Percentiles rank a stretch among this genome's conserved stretches.
Evolutionary conservation across 2,329 filamentous ascomycete genomes (phyloP).

Genomic region (Colletotrichum limetticola): DNA sequence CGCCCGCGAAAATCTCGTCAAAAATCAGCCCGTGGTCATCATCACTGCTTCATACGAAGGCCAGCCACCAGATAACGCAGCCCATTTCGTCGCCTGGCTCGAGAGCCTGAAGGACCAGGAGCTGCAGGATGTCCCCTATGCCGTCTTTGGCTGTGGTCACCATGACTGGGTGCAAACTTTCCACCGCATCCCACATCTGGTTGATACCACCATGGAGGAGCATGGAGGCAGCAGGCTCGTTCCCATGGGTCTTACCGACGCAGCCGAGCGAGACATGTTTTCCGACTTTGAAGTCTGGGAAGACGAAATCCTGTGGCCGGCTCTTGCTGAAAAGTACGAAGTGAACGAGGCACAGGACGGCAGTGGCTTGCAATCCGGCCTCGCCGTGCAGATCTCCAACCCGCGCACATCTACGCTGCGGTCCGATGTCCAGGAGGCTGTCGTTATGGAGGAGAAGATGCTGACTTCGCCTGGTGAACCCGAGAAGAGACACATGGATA

Average conservation of each 20-base stretch:
- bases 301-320: slow-evolving; percentile 63
- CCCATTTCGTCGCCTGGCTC: slow-evolving; percentile 73
- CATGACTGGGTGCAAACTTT: slow-evolving; percentile 72
- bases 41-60: slow-evolving; percentile 78
- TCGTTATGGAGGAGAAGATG: slow-evolving; percentile 61
- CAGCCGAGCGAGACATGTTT: slow-evolving; percentile 72
- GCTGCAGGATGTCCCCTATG: slow-evolving; percentile 66
- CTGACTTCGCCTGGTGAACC: slow-evolving; percentile 62
- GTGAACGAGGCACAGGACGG: slow-evolving; percentile 47
- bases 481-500: slow-evolving; percentile 73
- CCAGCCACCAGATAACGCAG: slow-evolving; percentile 75
- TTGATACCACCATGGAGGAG: slow-evolving; percentile 63
- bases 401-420: slow-evolving; percentile 67
- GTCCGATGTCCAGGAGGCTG: slow-evolving; percentile 69
- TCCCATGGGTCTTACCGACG: slow-evolving; percentile 68
- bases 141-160: slow-evolving; percentile 74
- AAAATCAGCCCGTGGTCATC: slow-evolving; percentile 67
- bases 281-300: slow-evolving; percentile 75
- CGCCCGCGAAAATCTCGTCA: slow-evolving; percentile 66
- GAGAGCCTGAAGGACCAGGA: slow-evolving; percentile 57
- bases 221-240: slow-evolving; percentile 47
- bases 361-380: slow-evolving; percentile 37
- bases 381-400: slow-evolving; percentile 62
- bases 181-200: slow-evolving; percentile 72
- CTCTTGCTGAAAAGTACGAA: slow-evolving; percentile 61